phyloP scores from a whole-genome alignment of 1,284 basidiomycete genomes.

The Leccinum insigne region DNA sequence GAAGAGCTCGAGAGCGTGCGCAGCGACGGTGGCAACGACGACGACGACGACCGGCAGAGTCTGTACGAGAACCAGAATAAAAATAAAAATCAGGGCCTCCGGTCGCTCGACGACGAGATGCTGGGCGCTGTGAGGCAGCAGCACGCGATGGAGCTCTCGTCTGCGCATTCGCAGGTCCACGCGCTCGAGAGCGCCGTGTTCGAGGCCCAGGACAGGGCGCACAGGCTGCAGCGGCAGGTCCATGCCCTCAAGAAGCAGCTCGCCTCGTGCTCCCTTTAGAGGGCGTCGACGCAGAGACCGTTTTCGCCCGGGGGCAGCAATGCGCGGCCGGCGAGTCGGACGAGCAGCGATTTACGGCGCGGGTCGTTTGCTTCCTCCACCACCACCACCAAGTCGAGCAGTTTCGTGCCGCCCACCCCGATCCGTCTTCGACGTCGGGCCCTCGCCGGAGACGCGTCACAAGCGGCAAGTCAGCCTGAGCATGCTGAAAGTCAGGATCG shows the following conservation, averaged over 20 bases:
- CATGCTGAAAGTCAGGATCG: constrained; percentile 89
- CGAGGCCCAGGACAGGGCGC: constrained; percentile 68
- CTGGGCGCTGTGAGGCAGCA: constrained; percentile 66
- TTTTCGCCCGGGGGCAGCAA: constrained; percentile 38
- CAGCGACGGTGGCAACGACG: constrained; percentile 24
- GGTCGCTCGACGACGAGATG: constrained; percentile 67
- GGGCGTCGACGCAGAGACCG: constrained; percentile 36
- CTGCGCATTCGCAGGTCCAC: constrained; percentile 75
- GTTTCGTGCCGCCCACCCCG: constrained; percentile 42
- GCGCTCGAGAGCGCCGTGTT: constrained; percentile 72
- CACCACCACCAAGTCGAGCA: constrained; percentile 35
- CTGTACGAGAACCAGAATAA: background rate
- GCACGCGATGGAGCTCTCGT: constrained; percentile 77
- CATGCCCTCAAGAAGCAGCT: constrained; percentile 63
- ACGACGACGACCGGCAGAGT: constrained; percentile 1
- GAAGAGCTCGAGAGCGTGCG: constrained; percentile 57
- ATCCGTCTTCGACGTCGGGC: constrained; percentile 60
- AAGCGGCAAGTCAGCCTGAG: constrained; percentile 84
- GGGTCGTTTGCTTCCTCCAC: constrained; percentile 40
- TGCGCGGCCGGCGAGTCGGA: constrained; percentile 50
- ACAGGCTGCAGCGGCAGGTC: constrained; percentile 71
- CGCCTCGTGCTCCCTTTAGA: constrained; percentile 41
- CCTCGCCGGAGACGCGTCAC: constrained; percentile 77
- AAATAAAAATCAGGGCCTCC: constrained; percentile 28
- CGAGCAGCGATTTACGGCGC: constrained; percentile 48